Base-by-base conservation (phyloP, 805 yeast genomes). In the Lipomyces yamanashiensis region DNA sequence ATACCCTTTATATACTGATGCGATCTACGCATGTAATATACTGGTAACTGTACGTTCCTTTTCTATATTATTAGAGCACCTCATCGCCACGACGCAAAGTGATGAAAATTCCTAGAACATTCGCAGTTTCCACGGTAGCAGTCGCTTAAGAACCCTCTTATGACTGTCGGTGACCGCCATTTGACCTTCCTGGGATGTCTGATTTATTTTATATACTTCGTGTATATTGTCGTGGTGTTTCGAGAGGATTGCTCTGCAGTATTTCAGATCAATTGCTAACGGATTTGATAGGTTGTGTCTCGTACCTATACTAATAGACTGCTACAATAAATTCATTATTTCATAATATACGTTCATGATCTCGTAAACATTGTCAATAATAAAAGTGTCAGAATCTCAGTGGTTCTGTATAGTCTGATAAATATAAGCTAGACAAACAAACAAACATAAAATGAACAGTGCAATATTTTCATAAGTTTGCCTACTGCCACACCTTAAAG, bases 101-200 rank as follows among this genome's bases (percentile, higher is more conserved):
- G 69, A 66, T 66, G 69, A 66, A 66, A 64, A 37, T 43, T 63
- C 69, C 66, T 39, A 44, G 34, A 40, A 66, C 69, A 64, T 66
- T 66, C 69, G 69, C 69, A 66, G 69, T 66, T 66, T 66, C 69
- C 69, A 54, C 69, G 69, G 69, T 66, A 66, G 69, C 61, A 47
- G 69, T 56, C 69, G 67, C 68, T 40, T 58, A 65, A 67, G 64
- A 66, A 68, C 69, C 69, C 64, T 59, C 64, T 62, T 59, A 63
- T 58, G 69, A 56, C 67, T 64, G 65, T 54, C 69, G 48, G 69
- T 66, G 69, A 66, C 69, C 69, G 69, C 58, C 34, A 45, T 56
- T 48, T 63, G 69, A 64, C 69, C 69, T 66, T 66, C 69, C 69
- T 66, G 69, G 69, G 69, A 66, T 66, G 69, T 66, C 69, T 66